phyloP scores from a whole-genome alignment of 306 rosid genomes.

The Urtica urens region DNA sequence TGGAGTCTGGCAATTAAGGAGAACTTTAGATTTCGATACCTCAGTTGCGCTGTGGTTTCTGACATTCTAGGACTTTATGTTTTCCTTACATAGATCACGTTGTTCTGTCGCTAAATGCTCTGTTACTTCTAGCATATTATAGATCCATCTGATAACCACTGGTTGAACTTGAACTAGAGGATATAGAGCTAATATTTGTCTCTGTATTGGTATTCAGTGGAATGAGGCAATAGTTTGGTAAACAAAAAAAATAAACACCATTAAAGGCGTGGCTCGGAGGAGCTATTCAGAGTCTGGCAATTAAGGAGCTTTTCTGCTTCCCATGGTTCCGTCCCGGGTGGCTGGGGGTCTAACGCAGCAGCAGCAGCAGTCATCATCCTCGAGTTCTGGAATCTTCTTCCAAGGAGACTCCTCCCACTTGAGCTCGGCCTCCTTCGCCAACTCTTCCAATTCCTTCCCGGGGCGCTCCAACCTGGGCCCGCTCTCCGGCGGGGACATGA shows the following conservation, averaged over 20 bases:
- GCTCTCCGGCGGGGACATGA: slow-evolving; percentile 85
- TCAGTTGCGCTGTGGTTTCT: slow-evolving; percentile 5
- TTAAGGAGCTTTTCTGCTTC: slow-evolving; percentile 60
- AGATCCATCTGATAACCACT: slow-evolving; percentile 27
- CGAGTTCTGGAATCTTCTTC: slow-evolving; percentile 93
- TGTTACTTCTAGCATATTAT: slow-evolving; percentile 22
- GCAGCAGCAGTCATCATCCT: too few relatives aligned
- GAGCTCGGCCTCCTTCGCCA: slow-evolving; percentile 71
- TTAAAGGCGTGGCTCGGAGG: slow-evolving; percentile 67
- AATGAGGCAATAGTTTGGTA: slow-evolving; percentile 18
- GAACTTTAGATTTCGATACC: not conserved
- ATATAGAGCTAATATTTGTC: slow-evolving; percentile 15
- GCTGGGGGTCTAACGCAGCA: slow-evolving; percentile 85
- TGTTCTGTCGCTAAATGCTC: slow-evolving; percentile 17
- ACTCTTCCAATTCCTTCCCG: slow-evolving; percentile 60
- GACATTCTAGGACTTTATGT: slow-evolving; percentile 4
- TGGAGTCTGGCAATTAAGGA: too few relatives aligned
- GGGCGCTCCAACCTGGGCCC: slow-evolving; percentile 74
- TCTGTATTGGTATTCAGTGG: slow-evolving; percentile 23
- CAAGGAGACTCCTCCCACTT: slow-evolving; percentile 97
- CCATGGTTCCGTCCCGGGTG: slow-evolving; percentile 90
- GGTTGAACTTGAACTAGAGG: slow-evolving; percentile 22
- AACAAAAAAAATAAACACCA: slow-evolving; percentile 3
- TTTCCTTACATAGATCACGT: slow-evolving; percentile 10
- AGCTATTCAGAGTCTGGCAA: slow-evolving; percentile 64